Percentiles rank a stretch among this genome's conserved stretches.
Conservation (phyloP, 306 rosid species). For the Abrus precatorius region DNA sequence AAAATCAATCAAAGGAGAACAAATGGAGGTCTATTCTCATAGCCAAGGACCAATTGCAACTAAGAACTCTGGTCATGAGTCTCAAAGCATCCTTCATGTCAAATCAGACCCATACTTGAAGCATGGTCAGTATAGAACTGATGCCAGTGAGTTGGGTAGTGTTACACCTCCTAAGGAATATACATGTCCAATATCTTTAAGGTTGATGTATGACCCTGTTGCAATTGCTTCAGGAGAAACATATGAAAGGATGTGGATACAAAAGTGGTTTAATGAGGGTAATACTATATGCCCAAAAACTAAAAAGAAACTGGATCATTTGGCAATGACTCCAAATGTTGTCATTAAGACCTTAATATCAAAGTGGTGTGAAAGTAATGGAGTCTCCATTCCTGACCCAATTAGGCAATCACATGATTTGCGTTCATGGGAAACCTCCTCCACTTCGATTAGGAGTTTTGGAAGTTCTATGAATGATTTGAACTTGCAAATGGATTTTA, state of each 20-base stretch:
- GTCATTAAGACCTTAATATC: conserved; percentile 71
- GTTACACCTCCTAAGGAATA: conserved; percentile 70
- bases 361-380: conserved; percentile 70
- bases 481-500: conserved; percentile 70
- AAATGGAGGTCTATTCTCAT: conserved; percentile 47
- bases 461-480: conserved; percentile 88
- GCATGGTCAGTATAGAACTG: conserved; percentile 43
- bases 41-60: conserved; percentile 46
- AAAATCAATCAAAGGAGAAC: conserved; percentile 52
- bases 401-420: conserved; percentile 52
- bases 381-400: conserved; percentile 69
- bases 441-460: conserved; percentile 78
- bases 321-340: conserved; percentile 71
- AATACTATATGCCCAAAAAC: conserved; percentile 75
- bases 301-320: conserved; percentile 51
- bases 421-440: conserved; percentile 67
- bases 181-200: conserved; percentile 77
- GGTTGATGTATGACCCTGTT: conserved; percentile 90
- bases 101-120: conserved; percentile 42
- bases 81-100: conserved; percentile 42
- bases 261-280: conserved; percentile 90
- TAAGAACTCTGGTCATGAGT: conserved; percentile 51
- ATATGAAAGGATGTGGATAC: conserved; percentile 84
- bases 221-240: conserved; percentile 82
- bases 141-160: conserved; percentile 50